Percentiles rank a stretch among this genome's conserved stretches.
phyloP scores from a whole-genome alignment of 1,284 basidiomycete genomes.

The Neotropicomus parvogracilis region DNA sequence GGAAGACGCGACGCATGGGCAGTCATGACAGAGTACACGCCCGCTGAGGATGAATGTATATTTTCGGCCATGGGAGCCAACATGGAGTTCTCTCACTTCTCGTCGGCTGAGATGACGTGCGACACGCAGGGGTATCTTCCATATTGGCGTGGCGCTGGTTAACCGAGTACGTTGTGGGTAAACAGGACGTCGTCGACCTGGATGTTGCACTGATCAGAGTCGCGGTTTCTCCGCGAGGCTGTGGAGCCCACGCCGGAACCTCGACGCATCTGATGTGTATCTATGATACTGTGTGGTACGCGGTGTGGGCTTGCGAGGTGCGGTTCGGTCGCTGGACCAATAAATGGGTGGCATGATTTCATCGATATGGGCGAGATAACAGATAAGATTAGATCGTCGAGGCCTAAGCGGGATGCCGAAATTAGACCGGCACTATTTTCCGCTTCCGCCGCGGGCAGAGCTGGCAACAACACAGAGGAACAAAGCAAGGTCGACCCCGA shows the following conservation, averaged over 20 bases:
- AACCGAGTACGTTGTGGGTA: constrained; percentile 31
- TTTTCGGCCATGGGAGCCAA: constrained; percentile 21
- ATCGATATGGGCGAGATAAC: constrained; percentile 17
- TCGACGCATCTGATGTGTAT: constrained; percentile 26
- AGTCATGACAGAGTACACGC: constrained; percentile 3
- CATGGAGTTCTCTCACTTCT: constrained; percentile 1
- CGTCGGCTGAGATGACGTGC: constrained; percentile 24
- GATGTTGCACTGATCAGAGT: constrained; percentile 18
- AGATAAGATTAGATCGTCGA: constrained; percentile 33
- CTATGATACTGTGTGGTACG: constrained; percentile 15
- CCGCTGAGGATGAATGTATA: constrained; percentile 7
- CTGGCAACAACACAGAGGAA: constrained; percentile 4
- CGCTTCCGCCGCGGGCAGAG: constrained; percentile 8
- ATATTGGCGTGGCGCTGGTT: constrained; percentile 19
- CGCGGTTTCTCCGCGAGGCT: constrained; percentile 25
- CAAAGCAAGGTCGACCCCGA: too few relatives aligned
- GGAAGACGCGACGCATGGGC: neutral
- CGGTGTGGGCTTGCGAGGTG: constrained; percentile 6
- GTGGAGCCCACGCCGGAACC: constrained; percentile 31
- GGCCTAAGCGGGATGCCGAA: constrained; percentile 11
- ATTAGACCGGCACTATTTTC: constrained; percentile 3
- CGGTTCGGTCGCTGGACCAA: constrained; percentile 5
- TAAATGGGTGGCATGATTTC: constrained; percentile 16
- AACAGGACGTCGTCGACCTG: constrained; percentile 7
- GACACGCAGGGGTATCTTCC: constrained; percentile 17